Base-by-base conservation (phyloP, 106 monocot species). In the Dioscorea dumetorum region DNA sequence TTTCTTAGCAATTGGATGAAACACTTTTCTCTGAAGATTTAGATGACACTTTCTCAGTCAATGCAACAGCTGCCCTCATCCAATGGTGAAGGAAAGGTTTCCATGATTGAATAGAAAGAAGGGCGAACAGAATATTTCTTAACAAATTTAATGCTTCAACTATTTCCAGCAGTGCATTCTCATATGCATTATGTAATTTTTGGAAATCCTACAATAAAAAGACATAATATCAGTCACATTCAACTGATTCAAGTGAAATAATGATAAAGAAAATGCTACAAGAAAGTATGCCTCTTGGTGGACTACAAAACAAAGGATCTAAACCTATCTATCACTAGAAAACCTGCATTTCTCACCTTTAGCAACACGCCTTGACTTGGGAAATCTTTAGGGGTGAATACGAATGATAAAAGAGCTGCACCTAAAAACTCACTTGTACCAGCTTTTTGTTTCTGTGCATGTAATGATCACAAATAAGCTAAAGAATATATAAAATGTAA, bases 21-120 rank as follows among this genome's bases (percentile, higher is more conserved):
- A n/a, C n/a, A 19, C 53, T 61, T 57, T 71, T 73, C 69, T 88
- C 82, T 13, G 28, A 50, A 57, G 58, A 58, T 59, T 21, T 33
- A 19, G 85, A 67, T 67, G 84, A 80, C 10, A 62, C 69, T 64
- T 77, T 80, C 54, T 54, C 34, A 64, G 77, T 74, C 67, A 69
- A 18, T 19, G 33, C 60, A 62, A 66, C 58, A 24, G 69, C 62
- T 31, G 77, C 77, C 64, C 64, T 82, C 65, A 92, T 75, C 97
- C 97, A 92, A 21, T 67, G 77, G n/a, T 62, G 56, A 51, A 84
- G 57, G 66, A 99, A 92, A 67, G 80, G 60, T 61, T 87, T 82
- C 91, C 97, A 99, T 63, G 97, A 90, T 63, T 99, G 88, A 52
- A 99, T 5, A n/a, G 74, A 78, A 75, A 99, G 72, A 77, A 92